Evolutionary conservation across 306 rosid genomes (phyloP), one percentile per base, ranked within the genome.

Genomic region (Prunus mume): DNA sequence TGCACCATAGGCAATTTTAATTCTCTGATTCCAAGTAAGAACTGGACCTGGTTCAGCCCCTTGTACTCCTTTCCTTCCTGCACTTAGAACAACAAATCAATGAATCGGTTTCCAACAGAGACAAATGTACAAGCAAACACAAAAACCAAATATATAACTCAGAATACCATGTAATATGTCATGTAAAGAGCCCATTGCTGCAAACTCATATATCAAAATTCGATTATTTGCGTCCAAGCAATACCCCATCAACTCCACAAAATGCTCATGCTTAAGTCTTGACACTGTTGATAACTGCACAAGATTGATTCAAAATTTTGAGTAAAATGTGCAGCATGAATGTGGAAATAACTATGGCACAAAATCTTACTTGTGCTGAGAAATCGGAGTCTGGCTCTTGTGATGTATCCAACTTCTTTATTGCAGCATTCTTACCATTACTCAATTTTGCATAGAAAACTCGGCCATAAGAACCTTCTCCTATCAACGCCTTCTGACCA

Each of bases 21-120:
- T 97, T 90, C 98, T 86, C 68, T 92, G 96, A 56, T 51, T 88
- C 98, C 98, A 94, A 73, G 17, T 89, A 46, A 92, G 86, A 71
- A 63, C 92, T 38, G 98, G 98, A 80, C 98, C 98, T 24, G 98
- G 98, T 73, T 84, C 98, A 62, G 98, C 97, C 74, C 97, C 97
- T 84, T 94, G 95, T 55, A 94, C 98, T 65, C 98, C 98, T 76
- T 94, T 94, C 74, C 98, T 89, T 74, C 98, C 98, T 94, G 84
- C 78, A 90, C 24, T 51, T 78, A 6, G 25, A 71, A 38, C 15
- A 49, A 30, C 41, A 8, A 20, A 64, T 27, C 22, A 19, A 24
- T 28, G 27, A 51, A 75, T 63, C 14, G 3, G 15, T 12, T 50
- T 43, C 14, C 38, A 69, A 69, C 27, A 12, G 49, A 43, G 55